Evolutionary conservation across 257 asterid genomes (phyloP).

Genomic region (Solanum etuberosum): DNA sequence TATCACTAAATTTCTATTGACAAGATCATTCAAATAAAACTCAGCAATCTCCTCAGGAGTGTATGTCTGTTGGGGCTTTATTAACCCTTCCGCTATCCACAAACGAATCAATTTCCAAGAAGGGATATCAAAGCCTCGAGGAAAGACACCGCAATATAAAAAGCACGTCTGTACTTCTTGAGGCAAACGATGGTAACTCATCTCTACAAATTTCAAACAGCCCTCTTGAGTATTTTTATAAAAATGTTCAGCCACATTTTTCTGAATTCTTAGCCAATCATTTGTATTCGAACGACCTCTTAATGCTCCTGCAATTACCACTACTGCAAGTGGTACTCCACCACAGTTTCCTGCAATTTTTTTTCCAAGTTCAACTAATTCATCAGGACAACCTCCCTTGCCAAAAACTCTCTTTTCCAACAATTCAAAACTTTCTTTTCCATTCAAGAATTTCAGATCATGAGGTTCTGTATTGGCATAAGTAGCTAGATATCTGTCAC

Average conservation of each 20-base stretch:
- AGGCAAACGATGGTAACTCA: constrained; percentile 9
- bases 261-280: constrained; percentile 5
- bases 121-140: constrained; percentile 11
- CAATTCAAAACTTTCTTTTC: constrained; percentile 15
- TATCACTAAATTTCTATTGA: constrained; percentile 17
- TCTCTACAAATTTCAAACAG: background rate
- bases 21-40: constrained; percentile 10
- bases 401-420: constrained; percentile 27
- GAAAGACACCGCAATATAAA: constrained; percentile 11
- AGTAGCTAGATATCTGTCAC: constrained; percentile 7
- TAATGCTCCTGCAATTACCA: constrained; percentile 36
- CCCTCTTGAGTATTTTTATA: background rate
- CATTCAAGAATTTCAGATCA: constrained; percentile 9
- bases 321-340: constrained; percentile 23
- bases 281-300: background rate
- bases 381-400: background rate
- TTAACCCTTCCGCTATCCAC: constrained; percentile 17
- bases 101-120: background rate
- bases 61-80: background rate
- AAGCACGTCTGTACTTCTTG: constrained; percentile 4
- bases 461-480: constrained; percentile 15
- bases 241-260: constrained; percentile 2
- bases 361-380: constrained; percentile 3
- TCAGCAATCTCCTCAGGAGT: constrained; percentile 11
- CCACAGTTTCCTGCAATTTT: background rate